phyloP scores from a whole-genome alignment of 192 early-diverging fungal species.

The Dispira simplex region DNA sequence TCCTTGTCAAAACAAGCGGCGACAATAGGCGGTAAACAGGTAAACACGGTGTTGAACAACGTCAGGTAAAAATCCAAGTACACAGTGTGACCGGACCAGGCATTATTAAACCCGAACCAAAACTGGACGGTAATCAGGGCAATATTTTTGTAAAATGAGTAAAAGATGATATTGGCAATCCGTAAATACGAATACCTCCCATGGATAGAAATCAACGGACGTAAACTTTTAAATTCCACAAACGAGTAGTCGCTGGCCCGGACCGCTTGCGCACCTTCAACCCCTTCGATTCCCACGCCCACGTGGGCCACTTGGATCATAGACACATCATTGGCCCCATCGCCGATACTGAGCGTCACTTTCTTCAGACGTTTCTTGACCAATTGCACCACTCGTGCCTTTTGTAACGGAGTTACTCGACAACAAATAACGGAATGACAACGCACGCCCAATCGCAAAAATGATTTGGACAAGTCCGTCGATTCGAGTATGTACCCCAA shows the following conservation, averaged over 20 bases:
- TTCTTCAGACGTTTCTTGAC: conserved; percentile 26
- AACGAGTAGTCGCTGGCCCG: conserved; percentile 81
- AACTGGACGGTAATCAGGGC: conserved; percentile 61
- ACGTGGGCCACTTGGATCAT: conserved; percentile 93
- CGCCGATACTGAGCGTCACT: conserved; percentile 74
- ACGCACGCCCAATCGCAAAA: conserved; percentile 37
- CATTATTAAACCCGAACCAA: conserved; percentile 59
- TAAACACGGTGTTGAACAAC: conserved; percentile 73
- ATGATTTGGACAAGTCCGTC: conserved; percentile 14
- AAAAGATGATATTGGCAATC: conserved; percentile 61
- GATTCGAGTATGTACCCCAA: conserved; percentile 27
- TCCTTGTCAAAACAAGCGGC: conserved; percentile 78
- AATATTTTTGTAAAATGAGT: conserved; percentile 84
- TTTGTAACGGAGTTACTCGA: conserved; percentile 79
- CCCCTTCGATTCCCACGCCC: conserved; percentile 82
- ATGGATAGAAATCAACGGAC: conserved; percentile 67
- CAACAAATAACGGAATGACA: conserved; percentile 72
- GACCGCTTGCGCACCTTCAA: conserved; percentile 78
- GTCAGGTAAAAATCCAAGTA: conserved; percentile 61
- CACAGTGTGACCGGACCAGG: conserved; percentile 50
- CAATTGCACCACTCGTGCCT: conserved; percentile 68
- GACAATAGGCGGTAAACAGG: conserved; percentile 59
- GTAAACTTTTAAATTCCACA: conserved; percentile 75
- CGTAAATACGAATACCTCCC: conserved; percentile 79
- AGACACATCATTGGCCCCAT: conserved; percentile 89